Percentiles rank a stretch among this genome's conserved stretches.
Evolutionary conservation across 2,329 filamentous ascomycete species (phyloP).

Genomic region (Sporothrix mexicana): DNA sequence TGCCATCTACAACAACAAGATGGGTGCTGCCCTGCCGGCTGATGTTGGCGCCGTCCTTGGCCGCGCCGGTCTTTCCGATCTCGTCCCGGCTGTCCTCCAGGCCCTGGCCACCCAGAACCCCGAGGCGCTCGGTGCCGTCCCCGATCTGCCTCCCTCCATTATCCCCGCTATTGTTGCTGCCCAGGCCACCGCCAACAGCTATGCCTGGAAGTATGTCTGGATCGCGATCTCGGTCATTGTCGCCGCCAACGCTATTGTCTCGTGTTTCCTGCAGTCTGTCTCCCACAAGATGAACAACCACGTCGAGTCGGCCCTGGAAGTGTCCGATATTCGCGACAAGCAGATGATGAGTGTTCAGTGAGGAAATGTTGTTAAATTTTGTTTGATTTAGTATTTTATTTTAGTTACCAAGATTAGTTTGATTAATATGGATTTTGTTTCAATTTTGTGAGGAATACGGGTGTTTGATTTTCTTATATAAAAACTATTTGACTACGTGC

Average conservation of each 20-base stretch:
- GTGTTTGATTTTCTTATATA: too few species aligned
- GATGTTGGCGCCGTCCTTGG: conserved; percentile 1
- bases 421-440: neutral
- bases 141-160: neutral
- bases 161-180: neutral
- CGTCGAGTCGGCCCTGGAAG: conserved; percentile 16
- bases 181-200: conserved; percentile 6
- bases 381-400: neutral
- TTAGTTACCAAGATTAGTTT: neutral
- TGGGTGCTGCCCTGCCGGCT: neutral
- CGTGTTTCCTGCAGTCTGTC: conserved; percentile 14
- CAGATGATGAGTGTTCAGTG: neutral
- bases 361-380: neutral
- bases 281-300: conserved; percentile 24
- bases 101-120: neutral
- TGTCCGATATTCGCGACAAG: conserved; percentile 19
- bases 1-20: conserved; percentile 24
- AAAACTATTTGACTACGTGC: too few species aligned
- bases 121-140: neutral
- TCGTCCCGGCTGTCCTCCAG: neutral
- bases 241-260: neutral
- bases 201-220: conserved; percentile 3
- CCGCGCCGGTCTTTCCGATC: neutral
- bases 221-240: conserved; percentile 6
- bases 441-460: too few species aligned